Conservation (phyloP, 2,329 filamentous ascomycete genomes). For the Ploettnerulaceae sp. region DNA sequence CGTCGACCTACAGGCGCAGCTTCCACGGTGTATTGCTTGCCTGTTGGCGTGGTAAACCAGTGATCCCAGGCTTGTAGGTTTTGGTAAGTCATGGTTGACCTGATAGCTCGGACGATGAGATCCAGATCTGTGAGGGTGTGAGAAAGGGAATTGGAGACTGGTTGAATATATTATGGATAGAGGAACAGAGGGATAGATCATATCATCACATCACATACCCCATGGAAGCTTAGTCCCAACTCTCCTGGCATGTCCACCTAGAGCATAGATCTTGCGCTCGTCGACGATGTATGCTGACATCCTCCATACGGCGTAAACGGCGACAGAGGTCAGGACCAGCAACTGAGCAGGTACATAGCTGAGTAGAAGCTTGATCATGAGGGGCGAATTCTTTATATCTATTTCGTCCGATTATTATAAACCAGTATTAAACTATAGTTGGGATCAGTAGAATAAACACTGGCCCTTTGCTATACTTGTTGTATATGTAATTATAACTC, state of each 20-base stretch:
- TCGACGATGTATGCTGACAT: conserved; percentile 37
- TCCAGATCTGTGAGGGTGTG: conserved; percentile 53
- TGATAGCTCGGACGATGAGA: conserved; percentile 54
- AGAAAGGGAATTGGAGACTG: not conserved
- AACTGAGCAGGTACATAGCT: conserved; percentile 39
- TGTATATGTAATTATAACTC: too few species aligned
- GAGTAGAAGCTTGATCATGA: too few species aligned
- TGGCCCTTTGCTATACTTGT: too few species aligned
- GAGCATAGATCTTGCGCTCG: conserved; percentile 41
- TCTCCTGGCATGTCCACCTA: conserved; percentile 41
- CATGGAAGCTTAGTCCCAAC: conserved; percentile 41
- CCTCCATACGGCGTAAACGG: conserved; percentile 27
- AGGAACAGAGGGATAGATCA: too few species aligned
- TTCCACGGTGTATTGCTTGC: conserved; percentile 54
- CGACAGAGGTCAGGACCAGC: conserved; percentile 14
- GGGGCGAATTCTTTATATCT: too few species aligned
- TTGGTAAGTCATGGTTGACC: conserved; percentile 46
- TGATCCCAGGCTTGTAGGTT: conserved; percentile 58
- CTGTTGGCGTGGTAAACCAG: conserved; percentile 42
- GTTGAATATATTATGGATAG: too few species aligned
- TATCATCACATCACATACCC: conserved; percentile 42
- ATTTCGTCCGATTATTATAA: too few species aligned
- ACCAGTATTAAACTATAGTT: too few species aligned
- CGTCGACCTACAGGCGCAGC: conserved; percentile 28
- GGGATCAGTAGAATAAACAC: too few species aligned